phyloP scores from a whole-genome alignment of 2,329 filamentous ascomycete genomes.

The Sclerotinia subarctica region DNA sequence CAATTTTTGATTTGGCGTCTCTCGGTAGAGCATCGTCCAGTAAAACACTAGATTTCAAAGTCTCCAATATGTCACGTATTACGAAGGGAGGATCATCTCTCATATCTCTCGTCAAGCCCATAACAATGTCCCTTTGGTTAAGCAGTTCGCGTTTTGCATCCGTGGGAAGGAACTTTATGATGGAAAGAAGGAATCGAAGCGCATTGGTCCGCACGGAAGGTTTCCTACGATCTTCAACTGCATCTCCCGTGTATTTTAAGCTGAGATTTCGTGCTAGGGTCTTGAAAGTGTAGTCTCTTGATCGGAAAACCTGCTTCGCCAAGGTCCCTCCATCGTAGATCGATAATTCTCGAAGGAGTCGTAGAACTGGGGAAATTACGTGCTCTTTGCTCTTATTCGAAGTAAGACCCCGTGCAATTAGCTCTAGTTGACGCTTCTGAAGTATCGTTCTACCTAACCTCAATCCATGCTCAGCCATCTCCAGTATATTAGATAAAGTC shows the following conservation, averaged over 20 bases:
- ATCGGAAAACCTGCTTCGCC: constrained; percentile 73
- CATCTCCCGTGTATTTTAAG: constrained; percentile 58
- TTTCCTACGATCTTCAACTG: constrained; percentile 61
- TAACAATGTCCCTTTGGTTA: constrained; percentile 66
- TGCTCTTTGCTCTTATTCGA: constrained; percentile 81
- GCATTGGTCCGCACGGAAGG: constrained; percentile 82
- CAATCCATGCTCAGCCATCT: constrained; percentile 71
- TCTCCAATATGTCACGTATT: constrained; percentile 69
- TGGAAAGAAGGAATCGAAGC: constrained; percentile 73
- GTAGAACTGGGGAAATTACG: constrained; percentile 82
- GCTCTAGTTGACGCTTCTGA: constrained; percentile 74
- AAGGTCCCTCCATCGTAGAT: constrained; percentile 81
- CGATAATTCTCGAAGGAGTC: constrained; percentile 81
- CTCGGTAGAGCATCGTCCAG: constrained; percentile 71
- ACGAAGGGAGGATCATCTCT: constrained; percentile 74
- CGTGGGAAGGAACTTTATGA: constrained; percentile 73
- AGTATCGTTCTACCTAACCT: constrained; percentile 79
- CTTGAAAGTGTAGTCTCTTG: constrained; percentile 74
- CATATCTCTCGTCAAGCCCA: constrained; percentile 71
- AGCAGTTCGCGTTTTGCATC: constrained; percentile 80
- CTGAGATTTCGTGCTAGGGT: constrained; percentile 77
- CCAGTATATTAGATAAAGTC: constrained; percentile 68
- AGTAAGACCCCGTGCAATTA: constrained; percentile 74
- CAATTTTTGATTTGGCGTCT: constrained; percentile 68
- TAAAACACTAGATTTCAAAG: constrained; percentile 67